These are phyloP conservation scores for Globisporangium takayamanum DNA, from an alignment of 352 stramenopile genomes.

Conservation along the genomic window DNA sequence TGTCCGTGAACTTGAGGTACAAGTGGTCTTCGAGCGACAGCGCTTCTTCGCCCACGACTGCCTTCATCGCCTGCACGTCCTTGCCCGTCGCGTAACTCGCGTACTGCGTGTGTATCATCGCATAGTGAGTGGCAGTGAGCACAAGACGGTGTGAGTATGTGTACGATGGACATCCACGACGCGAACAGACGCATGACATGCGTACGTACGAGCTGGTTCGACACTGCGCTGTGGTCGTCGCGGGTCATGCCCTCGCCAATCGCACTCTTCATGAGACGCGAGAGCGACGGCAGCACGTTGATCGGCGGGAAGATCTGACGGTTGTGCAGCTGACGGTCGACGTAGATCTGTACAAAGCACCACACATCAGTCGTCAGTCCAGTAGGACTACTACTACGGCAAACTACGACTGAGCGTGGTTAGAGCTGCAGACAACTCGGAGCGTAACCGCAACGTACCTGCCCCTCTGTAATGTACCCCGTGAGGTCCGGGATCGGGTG, in stretches of 20 bases:
- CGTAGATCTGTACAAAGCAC: constrained; percentile 86
- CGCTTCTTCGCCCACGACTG: constrained; percentile 98
- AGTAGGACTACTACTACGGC: not conserved
- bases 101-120: constrained; percentile 30
- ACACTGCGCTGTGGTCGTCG: constrained; percentile 97
- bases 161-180: too few relatives aligned
- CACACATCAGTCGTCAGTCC: constrained; percentile 1
- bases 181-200: not conserved
- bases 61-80: constrained; percentile 99
- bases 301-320: constrained; percentile 99
- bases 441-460: constrained; percentile 41
- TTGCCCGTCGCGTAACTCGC: constrained; percentile 89
- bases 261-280: constrained; percentile 99
- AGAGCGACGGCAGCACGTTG: constrained; percentile 98
- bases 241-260: constrained; percentile 99
- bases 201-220: constrained; percentile 94
- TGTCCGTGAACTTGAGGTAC: constrained; percentile 99
- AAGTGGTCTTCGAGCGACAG: constrained; percentile 98
- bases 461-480: constrained; percentile 99
- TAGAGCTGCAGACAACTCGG: not conserved
- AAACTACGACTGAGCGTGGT: too few relatives aligned
- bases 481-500: constrained; percentile 99
- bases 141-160: constrained; percentile 3
- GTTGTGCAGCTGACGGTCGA: constrained; percentile 97
- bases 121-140: constrained; percentile 1